Conservation (phyloP, 768 basidiomycete genomes). For the Russula ochroleuca region DNA sequence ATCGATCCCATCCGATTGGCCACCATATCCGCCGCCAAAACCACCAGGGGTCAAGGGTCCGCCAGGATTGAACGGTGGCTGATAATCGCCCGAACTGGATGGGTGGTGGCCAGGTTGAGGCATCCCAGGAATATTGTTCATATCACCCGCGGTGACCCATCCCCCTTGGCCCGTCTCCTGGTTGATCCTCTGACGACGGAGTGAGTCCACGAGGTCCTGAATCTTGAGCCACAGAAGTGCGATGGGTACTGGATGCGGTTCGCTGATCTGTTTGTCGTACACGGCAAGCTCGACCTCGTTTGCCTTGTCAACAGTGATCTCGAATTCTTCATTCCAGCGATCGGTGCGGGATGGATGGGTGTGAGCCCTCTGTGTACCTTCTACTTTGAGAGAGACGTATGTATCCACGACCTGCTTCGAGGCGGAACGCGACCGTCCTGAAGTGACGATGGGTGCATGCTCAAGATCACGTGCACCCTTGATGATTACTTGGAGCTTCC, state of each 20-base stretch:
- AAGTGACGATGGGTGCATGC: slow-evolving; percentile 72
- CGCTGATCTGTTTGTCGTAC: slow-evolving; percentile 85
- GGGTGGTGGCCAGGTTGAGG: slow-evolving; percentile 22
- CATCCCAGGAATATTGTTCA: slow-evolving; percentile 42
- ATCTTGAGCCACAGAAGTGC: slow-evolving; percentile 94
- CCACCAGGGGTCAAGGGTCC: slow-evolving; percentile 9
- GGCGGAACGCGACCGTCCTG: slow-evolving; percentile 64
- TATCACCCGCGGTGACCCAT: slow-evolving; percentile 94
- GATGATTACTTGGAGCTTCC: slow-evolving; percentile 83
- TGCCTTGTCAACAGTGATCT: slow-evolving; percentile 94
- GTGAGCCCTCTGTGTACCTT: slow-evolving; percentile 87
- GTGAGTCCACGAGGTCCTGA: slow-evolving; percentile 88
- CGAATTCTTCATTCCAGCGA: slow-evolving; percentile 97
- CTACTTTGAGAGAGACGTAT: slow-evolving; percentile 89
- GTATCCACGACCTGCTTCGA: slow-evolving; percentile 81
- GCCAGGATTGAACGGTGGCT: slow-evolving; percentile 11
- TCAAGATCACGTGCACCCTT: slow-evolving; percentile 92
- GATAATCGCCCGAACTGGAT: slow-evolving; percentile 26
- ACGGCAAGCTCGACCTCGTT: slow-evolving; percentile 97
- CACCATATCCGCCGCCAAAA: slow-evolving; percentile 14
- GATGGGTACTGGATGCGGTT: slow-evolving; percentile 79
- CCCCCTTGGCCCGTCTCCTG: slow-evolving; percentile 82
- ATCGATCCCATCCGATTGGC: slow-evolving; percentile 72
- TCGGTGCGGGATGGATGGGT: slow-evolving; percentile 93
- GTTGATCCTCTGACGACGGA: slow-evolving; percentile 86